Conservation (phyloP, 768 basidiomycete genomes). For the Amanita rimosa region DNA sequence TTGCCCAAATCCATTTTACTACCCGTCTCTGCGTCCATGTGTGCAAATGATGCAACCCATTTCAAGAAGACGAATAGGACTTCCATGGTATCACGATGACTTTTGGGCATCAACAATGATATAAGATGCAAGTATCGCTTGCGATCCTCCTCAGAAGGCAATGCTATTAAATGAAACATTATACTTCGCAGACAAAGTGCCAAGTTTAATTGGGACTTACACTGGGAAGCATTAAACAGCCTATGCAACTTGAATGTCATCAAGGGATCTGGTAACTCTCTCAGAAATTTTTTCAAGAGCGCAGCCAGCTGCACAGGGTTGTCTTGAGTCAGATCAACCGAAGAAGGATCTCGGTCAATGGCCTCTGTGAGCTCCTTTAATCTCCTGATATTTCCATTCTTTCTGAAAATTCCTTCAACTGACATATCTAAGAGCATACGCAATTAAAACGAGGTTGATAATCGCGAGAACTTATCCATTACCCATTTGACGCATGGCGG, state of each 20-base stretch:
- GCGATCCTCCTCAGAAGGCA: slow-evolving; percentile 68
- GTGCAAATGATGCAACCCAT: slow-evolving; percentile 99
- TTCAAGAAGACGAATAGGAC: slow-evolving; percentile 97
- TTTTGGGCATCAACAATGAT: slow-evolving; percentile 79
- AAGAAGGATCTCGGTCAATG: slow-evolving; percentile 87
- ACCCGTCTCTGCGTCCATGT: slow-evolving; percentile 93
- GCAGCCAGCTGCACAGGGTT: slow-evolving; percentile 97
- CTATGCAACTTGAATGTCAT: slow-evolving; percentile 91
- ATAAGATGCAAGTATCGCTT: slow-evolving; percentile 78
- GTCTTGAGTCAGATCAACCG: slow-evolving; percentile 87
- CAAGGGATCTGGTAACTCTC: slow-evolving; percentile 92
- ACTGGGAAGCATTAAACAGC: slow-evolving; percentile 77
- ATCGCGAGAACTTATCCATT: slow-evolving; percentile 7
- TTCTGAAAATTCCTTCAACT: slow-evolving; percentile 95
- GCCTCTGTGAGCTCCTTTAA: slow-evolving; percentile 85
- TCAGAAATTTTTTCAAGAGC: slow-evolving; percentile 91
- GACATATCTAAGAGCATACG: slow-evolving; percentile 72
- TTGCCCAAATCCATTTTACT: slow-evolving; percentile 98
- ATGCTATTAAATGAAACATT: slow-evolving; percentile 29
- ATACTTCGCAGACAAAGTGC: slow-evolving; percentile 3
- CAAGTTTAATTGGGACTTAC: slow-evolving; percentile 42
- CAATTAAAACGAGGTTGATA: slow-evolving; percentile 5
- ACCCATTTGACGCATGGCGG: slow-evolving; percentile 99
- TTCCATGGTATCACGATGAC: slow-evolving; percentile 95
- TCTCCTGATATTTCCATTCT: slow-evolving; percentile 94